Percentiles rank a stretch among this genome's conserved stretches.
Evolutionary conservation across 345 rosid genomes (phyloP).

Genomic region (Salix brachista): DNA sequence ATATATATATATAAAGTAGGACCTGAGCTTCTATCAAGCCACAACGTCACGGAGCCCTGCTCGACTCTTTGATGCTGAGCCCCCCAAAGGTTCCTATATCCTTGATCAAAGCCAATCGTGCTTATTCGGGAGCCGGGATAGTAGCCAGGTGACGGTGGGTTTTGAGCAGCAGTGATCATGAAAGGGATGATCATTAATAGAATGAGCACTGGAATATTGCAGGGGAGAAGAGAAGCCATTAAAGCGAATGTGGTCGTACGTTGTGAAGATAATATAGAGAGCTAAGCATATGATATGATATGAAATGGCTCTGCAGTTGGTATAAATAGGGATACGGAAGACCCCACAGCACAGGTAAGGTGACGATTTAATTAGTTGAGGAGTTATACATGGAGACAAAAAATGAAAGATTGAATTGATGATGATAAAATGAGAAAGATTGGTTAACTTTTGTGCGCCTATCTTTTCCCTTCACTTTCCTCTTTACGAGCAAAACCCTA

Average conservation of each 20-base stretch:
- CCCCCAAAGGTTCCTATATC: constrained; percentile 70
- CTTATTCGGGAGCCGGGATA: constrained; percentile 53
- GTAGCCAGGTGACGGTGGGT: constrained; percentile 84
- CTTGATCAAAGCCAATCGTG: constrained; percentile 49
- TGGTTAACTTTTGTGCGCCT: neutral
- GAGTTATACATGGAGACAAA: constrained; percentile 37
- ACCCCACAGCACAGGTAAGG: constrained; percentile 24
- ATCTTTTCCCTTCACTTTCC: neutral
- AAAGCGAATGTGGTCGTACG: neutral
- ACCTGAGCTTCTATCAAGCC: constrained; percentile 79
- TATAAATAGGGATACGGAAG: constrained; percentile 39
- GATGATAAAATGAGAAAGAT: constrained; percentile 8
- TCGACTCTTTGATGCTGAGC: constrained; percentile 73
- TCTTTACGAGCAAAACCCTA: neutral
- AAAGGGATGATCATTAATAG: constrained; percentile 25
- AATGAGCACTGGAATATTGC: neutral
- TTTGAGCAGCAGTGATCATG: constrained; percentile 26
- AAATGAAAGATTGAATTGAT: neutral
- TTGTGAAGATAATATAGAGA: neutral
- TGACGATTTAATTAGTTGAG: constrained; percentile 41
- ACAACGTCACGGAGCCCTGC: constrained; percentile 54
- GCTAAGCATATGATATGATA: neutral
- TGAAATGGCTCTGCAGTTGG: constrained; percentile 20
- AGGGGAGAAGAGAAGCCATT: constrained; percentile 39
- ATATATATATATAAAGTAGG: neutral